Conservation (phyloP, 768 basidiomycete species). For the Chiua virens region DNA sequence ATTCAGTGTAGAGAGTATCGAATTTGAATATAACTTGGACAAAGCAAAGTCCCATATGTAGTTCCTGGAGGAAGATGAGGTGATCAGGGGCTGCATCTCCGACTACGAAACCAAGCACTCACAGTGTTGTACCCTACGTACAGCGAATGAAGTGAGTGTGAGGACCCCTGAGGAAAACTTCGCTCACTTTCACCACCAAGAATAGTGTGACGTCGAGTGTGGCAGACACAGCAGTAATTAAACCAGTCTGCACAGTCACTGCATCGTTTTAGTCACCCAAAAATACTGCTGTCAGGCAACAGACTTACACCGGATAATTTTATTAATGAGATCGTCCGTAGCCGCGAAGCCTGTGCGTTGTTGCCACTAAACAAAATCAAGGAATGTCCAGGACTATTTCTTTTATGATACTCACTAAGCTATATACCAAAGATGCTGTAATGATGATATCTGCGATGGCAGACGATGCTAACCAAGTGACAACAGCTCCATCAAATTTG, state of each 20-base stretch:
- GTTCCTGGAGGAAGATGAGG: constrained; percentile 4
- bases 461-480: constrained; percentile 44
- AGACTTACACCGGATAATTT: constrained; percentile 39
- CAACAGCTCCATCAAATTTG: constrained; percentile 33
- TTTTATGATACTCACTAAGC: constrained; percentile 33
- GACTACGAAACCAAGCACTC: background rate
- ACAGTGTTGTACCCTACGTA: constrained; percentile 7
- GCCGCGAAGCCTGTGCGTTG: constrained; percentile 43
- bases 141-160: background rate
- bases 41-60: constrained; percentile 26
- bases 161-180: background rate
- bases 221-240: constrained; percentile 13
- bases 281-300: background rate
- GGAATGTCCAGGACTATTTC: background rate
- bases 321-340: constrained; percentile 40
- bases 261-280: too few relatives aligned
- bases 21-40: constrained; percentile 28
- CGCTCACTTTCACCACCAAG: constrained; percentile 17
- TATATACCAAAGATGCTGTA: constrained; percentile 42
- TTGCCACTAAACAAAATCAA: constrained; percentile 27
- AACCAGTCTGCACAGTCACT: constrained; percentile 9
- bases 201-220: constrained; percentile 25
- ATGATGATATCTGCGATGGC: constrained; percentile 43
- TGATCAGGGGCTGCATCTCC: background rate
- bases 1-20: constrained; percentile 1